Base-by-base conservation (phyloP, 306 rosid species). In the Cicer bijugum region DNA sequence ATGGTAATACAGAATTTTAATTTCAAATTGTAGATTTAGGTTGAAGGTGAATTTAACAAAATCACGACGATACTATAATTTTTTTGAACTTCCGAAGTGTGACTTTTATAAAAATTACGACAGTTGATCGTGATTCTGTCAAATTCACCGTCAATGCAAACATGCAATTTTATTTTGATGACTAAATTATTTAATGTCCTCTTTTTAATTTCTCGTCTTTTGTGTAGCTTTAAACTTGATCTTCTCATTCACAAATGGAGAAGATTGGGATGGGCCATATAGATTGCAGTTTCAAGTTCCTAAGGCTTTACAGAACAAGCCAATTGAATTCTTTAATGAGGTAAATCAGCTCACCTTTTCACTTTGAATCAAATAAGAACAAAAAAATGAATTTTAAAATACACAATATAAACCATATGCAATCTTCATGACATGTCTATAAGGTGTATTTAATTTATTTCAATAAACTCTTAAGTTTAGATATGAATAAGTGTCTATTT, bases 251-350 rank as follows among this genome's bases (percentile, higher is more conserved):
- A 91, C 98, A 62, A 94, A 94, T 76, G 98, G 98, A 67, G 86
- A 66, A 44, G 97, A 94, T 2, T 94, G 98, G 98, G 96, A 91
- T 76, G 98, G 98, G 75, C 97, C 97, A 28, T 94, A 94, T 80
- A 83, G 85, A 82, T 75, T 91, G 37, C 94, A 88, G 72, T 87
- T 94, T 83, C 90, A 86, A 74, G 86, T 91, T 59, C 96, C 98
- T 16, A 88, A 85, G 23, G 8, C 71, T 12, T 88, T 84, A 78
- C 79, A 62, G 64, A 94, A 89, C 89, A 89, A 86, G 70, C 91
- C 97, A 44, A 79, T 88, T 8, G 97, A 84, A 59, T 89, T 91
- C 79, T 94, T 91, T 70, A 94, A 91, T n/a, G 72, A 86, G 97
- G 98, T 94, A 74, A 47, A 66, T 1, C 2, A 56, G 9, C 28